Evolutionary conservation across 2,329 filamentous ascomycete genomes (phyloP), one percentile per base, ranked within the genome.

Genomic region (Colletotrichum viniferum): DNA sequence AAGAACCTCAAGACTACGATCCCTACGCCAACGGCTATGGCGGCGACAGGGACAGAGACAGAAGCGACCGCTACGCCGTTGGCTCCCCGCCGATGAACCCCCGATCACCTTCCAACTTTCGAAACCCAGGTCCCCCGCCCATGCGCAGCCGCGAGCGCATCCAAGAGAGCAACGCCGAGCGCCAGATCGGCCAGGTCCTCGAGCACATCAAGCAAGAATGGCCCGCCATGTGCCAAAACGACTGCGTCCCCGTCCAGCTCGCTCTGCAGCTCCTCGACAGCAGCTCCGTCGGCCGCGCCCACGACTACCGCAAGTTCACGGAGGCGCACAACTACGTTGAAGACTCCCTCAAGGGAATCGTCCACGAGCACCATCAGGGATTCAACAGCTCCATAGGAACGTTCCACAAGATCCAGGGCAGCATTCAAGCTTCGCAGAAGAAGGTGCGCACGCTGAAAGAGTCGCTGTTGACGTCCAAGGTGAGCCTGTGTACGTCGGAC

Each of bases 381-480:
- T 99, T 99, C 90, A 99, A 98, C 86, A 98, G 95, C 84, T 98
- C 96, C 66, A 98, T 99, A 77, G 97, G 96, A 84, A 98, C 96
- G 24, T 99, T 98, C 82, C 97, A 99, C 88, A 98, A 98, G 85
- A 99, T 99, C 77, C 97, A 99, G 84, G 92, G 93, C 68, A 98
- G 95, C 85, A 97, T 99, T 78, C 94, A 96, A 80, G 89, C 92
- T 66, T 98, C 96, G 18, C 97, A 99, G 84, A 93, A 93, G 80
- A 92, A 95, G 76, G 95, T 99, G 69, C 92, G 96, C 74, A 88
- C 89, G 14, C 88, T 99, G 77, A 97, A 96, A 83, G 92, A 96
- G 73, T 95, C 95, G n/a, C 88, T 99, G 73, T 90, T 93, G 16
- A 90, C 92, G 69, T 94, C 96, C 60, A 98, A 97, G 84, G 88